Conservation (phyloP, 1,284 basidiomycete species). For the Hortiboletus rubellus region DNA sequence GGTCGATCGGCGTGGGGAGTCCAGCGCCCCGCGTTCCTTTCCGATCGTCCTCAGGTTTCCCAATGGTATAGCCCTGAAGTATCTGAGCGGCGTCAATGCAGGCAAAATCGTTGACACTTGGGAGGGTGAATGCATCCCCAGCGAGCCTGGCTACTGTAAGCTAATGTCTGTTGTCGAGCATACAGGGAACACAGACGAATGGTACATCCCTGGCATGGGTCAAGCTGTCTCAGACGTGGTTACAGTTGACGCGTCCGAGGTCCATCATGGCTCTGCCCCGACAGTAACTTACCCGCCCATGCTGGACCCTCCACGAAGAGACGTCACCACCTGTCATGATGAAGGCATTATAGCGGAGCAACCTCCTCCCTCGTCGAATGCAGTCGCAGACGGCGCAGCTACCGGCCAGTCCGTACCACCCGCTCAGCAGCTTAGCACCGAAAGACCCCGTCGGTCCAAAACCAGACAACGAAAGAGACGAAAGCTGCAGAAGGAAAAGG, state of each 20-base stretch:
- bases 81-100: slow-evolving; percentile 27
- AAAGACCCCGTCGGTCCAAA: slow-evolving; percentile 1
- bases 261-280: background rate
- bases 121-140: slow-evolving; percentile 34
- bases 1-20: slow-evolving; percentile 26
- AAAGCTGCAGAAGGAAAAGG: slow-evolving; percentile 7
- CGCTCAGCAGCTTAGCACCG: background rate
- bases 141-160: background rate
- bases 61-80: slow-evolving; percentile 42
- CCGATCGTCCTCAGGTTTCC: slow-evolving; percentile 41
- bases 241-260: slow-evolving; percentile 6
- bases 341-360: background rate
- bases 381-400: background rate
- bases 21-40: slow-evolving; percentile 34
- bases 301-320: background rate
- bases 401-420: slow-evolving; percentile 1
- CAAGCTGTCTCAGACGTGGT: slow-evolving; percentile 16
- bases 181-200: slow-evolving; percentile 27
- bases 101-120: slow-evolving; percentile 41
- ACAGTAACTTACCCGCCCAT: background rate
- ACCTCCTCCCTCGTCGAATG: background rate
- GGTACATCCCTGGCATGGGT: slow-evolving; percentile 25
- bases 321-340: background rate
- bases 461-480: slow-evolving; percentile 23
- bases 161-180: background rate